These are phyloP conservation scores for Mantamonas sphyraenae DNA, from an alignment of 78 protist genomes.

Conservation along the genomic window DNA sequence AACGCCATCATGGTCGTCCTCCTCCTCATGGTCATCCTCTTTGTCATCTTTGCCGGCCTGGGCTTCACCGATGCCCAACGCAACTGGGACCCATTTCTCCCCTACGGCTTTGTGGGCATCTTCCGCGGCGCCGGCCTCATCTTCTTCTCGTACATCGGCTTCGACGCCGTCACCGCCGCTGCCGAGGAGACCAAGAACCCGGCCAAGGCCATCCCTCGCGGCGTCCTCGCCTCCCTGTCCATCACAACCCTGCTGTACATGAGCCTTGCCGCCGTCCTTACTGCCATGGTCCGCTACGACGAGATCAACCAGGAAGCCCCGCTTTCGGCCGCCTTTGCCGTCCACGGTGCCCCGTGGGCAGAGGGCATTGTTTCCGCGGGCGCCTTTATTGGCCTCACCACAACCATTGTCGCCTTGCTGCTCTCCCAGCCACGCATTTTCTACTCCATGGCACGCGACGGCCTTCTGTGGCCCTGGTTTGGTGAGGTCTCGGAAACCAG, in stretches of 20 bases:
- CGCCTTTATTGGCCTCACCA: slow-evolving; percentile 5
- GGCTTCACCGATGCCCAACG: slow-evolving; percentile 22
- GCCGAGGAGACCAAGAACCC: background rate
- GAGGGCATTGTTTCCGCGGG: background rate
- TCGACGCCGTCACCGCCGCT: slow-evolving; percentile 7
- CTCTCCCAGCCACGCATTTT: slow-evolving; percentile 3
- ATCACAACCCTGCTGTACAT: slow-evolving; percentile 37
- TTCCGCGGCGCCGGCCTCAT: slow-evolving; percentile 41
- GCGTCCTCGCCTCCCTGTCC: slow-evolving; percentile 30
- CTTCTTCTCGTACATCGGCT: slow-evolving; percentile 57
- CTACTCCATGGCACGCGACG: slow-evolving; percentile 11
- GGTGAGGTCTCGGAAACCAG: background rate
- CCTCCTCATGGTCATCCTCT: slow-evolving; percentile 26
- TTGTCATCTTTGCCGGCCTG: slow-evolving; percentile 35
- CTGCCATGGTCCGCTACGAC: slow-evolving; percentile 35
- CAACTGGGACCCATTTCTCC: slow-evolving; percentile 37
- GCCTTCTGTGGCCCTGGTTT: background rate
- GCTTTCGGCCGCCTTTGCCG: slow-evolving; percentile 28
- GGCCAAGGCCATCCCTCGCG: background rate
- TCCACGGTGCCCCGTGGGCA: slow-evolving; percentile 18
- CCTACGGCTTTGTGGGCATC: slow-evolving; percentile 37
- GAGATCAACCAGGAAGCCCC: slow-evolving; percentile 42
- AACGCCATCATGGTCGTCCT: slow-evolving; percentile 35
- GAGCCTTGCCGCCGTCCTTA: slow-evolving; percentile 16
- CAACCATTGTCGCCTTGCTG: background rate